Base-by-base conservation (phyloP, 2,329 filamentous ascomycete species). In the Cordyceps fumosorosea region DNA sequence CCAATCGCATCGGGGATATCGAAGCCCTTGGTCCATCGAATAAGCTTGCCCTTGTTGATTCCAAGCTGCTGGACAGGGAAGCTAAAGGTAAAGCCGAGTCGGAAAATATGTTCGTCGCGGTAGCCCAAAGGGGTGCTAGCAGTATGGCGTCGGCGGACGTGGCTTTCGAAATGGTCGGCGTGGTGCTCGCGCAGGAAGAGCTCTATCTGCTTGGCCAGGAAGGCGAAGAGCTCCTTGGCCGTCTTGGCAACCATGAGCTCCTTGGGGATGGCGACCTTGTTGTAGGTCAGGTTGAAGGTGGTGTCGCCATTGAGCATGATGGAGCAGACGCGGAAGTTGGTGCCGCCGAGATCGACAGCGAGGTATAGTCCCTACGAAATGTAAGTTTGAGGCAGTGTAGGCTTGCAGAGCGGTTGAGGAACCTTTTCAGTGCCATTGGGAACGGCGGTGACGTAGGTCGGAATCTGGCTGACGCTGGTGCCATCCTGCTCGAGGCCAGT, bases 361-460 rank as follows among this genome's bases (percentile, higher is more conserved):
- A 99, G 87, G 78, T 97, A 99, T 45, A 97, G 81, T 54, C 95
- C 95, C 91, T 96, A 69, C 47, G n/a, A 34, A 37, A 51, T 60
- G 62, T 64, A 24, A 61, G 63, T 34, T 42, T 42, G 42, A 37
- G 5, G 26, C 14, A 26, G 14, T n/a, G 10, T 32, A 62, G 32
- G 29, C 20, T 50, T 50, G 54, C 52, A 62, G 37, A 44, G 63
- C 44, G 44, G 26, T 24, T 69, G 40, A 29, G 64, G 69, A 78
- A 93, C 92, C 88, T 97, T 96, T 78, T 99, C 95, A 3, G 93
- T 97, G 69, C 95, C 95, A 83, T 98, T 95, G 72, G 95, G 95
- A 32, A 98, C 93, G 42, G 86, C 89, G 1, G 95, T 98, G 67
- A 99, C 93, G 76, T 96, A 99, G 48, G 93, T 96, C 8, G 95